phyloP scores from a whole-genome alignment of 495 filamentous ascomycete genomes.

The Oidiodendron maius region DNA sequence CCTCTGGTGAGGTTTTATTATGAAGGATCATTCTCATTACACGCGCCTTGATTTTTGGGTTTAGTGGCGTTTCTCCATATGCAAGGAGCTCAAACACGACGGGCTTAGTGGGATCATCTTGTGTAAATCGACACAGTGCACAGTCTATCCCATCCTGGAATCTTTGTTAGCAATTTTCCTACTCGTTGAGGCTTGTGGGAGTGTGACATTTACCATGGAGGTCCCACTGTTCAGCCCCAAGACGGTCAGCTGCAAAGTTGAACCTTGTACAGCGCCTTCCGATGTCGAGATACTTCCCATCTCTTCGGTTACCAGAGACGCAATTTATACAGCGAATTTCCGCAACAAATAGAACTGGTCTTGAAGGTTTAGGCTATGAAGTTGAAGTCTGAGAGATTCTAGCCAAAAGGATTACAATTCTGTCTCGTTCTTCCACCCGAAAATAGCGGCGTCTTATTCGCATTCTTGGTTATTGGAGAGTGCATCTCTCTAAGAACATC shows the following conservation, averaged over 20 bases:
- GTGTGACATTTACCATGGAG: conserved; percentile 25
- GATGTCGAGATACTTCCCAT: too few species aligned
- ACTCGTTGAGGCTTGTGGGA: not conserved
- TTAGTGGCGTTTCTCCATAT: conserved; percentile 40
- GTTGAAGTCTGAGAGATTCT: too few species aligned
- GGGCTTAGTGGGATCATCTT: conserved; percentile 39
- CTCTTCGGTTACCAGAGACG: too few species aligned
- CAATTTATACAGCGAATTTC: too few species aligned
- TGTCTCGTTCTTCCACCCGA: too few species aligned
- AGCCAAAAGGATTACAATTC: too few species aligned
- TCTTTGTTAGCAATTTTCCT: not conserved
- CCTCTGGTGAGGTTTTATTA: conserved; percentile 44
- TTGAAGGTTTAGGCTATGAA: too few species aligned
- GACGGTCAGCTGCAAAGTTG: conserved; percentile 36
- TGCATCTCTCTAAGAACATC: too few species aligned
- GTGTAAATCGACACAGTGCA: conserved; percentile 42
- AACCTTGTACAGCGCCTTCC: too few species aligned
- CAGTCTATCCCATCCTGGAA: conserved; percentile 40
- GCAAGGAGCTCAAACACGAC: conserved; percentile 44
- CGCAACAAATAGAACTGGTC: too few species aligned
- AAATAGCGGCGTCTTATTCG: too few species aligned
- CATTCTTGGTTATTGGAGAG: too few species aligned
- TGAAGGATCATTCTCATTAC: conserved; percentile 50
- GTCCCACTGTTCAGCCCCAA: conserved; percentile 47
- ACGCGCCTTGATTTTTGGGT: conserved; percentile 46